Evolutionary conservation across 1,139 yeast genomes (phyloP).

Genomic region (Debaryomyces psychrophilus): DNA sequence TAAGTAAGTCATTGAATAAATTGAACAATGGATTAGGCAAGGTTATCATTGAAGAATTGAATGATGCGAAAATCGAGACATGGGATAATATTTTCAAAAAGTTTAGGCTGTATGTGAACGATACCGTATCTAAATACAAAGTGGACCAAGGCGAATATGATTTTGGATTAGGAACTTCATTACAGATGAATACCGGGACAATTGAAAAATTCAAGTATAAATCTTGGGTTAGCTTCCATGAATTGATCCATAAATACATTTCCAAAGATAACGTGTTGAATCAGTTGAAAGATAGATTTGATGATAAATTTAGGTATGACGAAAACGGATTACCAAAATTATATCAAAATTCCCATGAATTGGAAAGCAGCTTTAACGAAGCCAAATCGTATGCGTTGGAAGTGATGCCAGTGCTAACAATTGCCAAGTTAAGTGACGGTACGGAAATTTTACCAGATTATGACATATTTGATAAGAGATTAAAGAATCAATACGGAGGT

Average conservation of each 20-base stretch:
- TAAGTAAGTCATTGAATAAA: slow-evolving; percentile 42
- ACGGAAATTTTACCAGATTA: slow-evolving; percentile 61
- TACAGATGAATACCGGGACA: slow-evolving; percentile 44
- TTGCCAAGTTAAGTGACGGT: slow-evolving; percentile 58
- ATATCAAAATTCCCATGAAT: slow-evolving; percentile 75
- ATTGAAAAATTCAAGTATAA: slow-evolving; percentile 48
- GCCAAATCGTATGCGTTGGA: slow-evolving; percentile 62
- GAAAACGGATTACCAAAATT: slow-evolving; percentile 79
- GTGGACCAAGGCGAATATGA: slow-evolving; percentile 42
- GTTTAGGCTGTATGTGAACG: slow-evolving; percentile 47
- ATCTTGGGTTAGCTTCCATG: slow-evolving; percentile 70
- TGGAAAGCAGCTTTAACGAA: slow-evolving; percentile 63
- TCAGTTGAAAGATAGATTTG: slow-evolving; percentile 72
- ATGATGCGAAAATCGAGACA: slow-evolving; percentile 48
- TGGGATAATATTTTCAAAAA: slow-evolving; percentile 64
- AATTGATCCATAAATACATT: slow-evolving; percentile 59
- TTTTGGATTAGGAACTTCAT: slow-evolving; percentile 64
- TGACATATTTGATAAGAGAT: slow-evolving; percentile 37
- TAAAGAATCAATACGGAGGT: slow-evolving; percentile 27
- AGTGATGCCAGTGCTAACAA: slow-evolving; percentile 61
- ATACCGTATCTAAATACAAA: slow-evolving; percentile 23
- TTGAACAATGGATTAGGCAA: slow-evolving; percentile 44
- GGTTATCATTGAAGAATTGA: slow-evolving; percentile 39
- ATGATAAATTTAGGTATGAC: slow-evolving; percentile 81
- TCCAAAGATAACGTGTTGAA: slow-evolving; percentile 60